phyloP scores from a whole-genome alignment of 2,329 filamentous ascomycete genomes.

The Nothophoma quercina region DNA sequence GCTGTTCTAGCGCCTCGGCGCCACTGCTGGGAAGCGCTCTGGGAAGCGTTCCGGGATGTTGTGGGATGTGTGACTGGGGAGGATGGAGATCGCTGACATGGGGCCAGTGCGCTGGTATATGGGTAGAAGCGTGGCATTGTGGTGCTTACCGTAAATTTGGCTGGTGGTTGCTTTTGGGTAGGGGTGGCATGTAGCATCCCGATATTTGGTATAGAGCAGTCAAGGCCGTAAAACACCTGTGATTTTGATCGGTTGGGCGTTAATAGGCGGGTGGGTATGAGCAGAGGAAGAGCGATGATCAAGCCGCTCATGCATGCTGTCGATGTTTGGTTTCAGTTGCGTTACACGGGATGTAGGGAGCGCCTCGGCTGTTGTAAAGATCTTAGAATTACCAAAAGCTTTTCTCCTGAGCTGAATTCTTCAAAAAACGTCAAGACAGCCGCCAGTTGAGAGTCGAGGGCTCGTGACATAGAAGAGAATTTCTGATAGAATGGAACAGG shows the following conservation, averaged over 20 bases:
- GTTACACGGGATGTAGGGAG: conserved; percentile 9
- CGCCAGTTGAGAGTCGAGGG: too few relatives aligned
- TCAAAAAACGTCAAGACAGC: too few relatives aligned
- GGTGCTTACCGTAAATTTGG: neutral
- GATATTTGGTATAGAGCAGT: too few relatives aligned
- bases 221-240: too few relatives aligned
- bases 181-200: too few relatives aligned
- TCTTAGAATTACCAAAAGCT: too few relatives aligned
- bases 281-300: neutral
- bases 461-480: too few relatives aligned
- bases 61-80: conserved; percentile 10
- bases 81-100: conserved; percentile 11
- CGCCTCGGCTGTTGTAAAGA: conserved; percentile 1
- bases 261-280: neutral
- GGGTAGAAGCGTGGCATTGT: neutral
- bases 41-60: too few relatives aligned
- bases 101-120: neutral
- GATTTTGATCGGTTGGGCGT: neutral
- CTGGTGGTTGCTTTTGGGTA: neutral
- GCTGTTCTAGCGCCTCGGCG: conserved; percentile 3
- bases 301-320: conserved; percentile 9
- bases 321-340: conserved; percentile 16
- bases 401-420: too few relatives aligned
- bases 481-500: too few relatives aligned
- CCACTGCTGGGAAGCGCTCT: conserved; percentile 1